Conservation (phyloP, 495 filamentous ascomycete species). For the Chaetomium tenue region DNA sequence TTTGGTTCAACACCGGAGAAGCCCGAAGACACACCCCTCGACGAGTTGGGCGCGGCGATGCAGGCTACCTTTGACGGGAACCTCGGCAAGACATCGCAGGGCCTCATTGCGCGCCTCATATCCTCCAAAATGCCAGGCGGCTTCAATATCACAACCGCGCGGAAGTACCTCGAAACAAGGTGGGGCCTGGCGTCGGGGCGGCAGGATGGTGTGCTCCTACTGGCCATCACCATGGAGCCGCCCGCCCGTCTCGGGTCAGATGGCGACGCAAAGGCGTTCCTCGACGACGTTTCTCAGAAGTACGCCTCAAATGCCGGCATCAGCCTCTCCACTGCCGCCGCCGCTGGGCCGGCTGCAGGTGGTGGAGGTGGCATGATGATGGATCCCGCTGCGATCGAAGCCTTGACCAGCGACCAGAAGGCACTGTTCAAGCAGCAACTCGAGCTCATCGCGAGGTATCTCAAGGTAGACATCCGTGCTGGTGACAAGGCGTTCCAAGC, state of each 20-base stretch:
- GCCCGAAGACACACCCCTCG: conserved; percentile 93
- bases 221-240: conserved; percentile 92
- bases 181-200: conserved; percentile 87
- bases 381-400: conserved; percentile 96
- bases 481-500: conserved; percentile 90
- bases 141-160: conserved; percentile 93
- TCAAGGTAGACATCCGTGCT: conserved; percentile 93
- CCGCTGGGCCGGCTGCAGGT: conserved; percentile 70
- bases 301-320: conserved; percentile 86
- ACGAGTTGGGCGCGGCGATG: conserved; percentile 93
- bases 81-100: conserved; percentile 93
- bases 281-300: conserved; percentile 83
- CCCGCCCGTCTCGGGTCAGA: conserved; percentile 83
- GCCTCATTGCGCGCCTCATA: conserved; percentile 87
- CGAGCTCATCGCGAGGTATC: conserved; percentile 88
- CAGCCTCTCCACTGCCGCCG: conserved; percentile 71
- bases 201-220: conserved; percentile 85
- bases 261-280: conserved; percentile 83
- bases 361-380: conserved; percentile 90
- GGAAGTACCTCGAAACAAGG: conserved; percentile 90
- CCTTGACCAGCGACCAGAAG: conserved; percentile 91
- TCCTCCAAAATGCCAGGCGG: conserved; percentile 99
- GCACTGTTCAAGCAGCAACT: conserved; percentile 96
- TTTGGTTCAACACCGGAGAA: conserved; percentile 98
- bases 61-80: conserved; percentile 97